A percentile compares a stretch with the other conserved stretches of the same genome.
These are phyloP conservation scores for Monosporascus sp. DNA, from an alignment of 2,329 filamentous ascomycete genomes.

Conservation along the genomic window DNA sequence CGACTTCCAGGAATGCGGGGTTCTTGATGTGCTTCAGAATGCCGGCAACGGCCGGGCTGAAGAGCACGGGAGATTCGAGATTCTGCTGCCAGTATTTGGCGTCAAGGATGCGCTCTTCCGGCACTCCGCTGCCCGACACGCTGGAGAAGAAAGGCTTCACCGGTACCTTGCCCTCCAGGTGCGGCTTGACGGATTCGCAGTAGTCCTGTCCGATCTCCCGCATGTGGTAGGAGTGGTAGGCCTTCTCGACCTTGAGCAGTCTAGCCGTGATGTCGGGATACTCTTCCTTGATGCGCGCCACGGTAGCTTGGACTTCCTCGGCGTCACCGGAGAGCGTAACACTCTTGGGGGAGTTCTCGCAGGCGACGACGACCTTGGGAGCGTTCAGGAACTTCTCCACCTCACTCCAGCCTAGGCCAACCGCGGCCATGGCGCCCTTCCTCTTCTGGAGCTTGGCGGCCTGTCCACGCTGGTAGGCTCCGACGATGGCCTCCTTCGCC, in stretches of 20 bases:
- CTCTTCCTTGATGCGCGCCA: slow-evolving; percentile 14
- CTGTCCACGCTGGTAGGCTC: slow-evolving; percentile 36
- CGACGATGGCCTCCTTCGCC: slow-evolving; percentile 29
- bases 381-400: slow-evolving; percentile 11
- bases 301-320: slow-evolving; percentile 9
- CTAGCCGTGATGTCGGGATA: slow-evolving; percentile 11
- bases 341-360: slow-evolving; percentile 19
- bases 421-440: slow-evolving; percentile 28
- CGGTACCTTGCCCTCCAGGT: slow-evolving; percentile 3
- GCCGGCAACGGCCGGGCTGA: slow-evolving; percentile 9
- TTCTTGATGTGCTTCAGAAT: slow-evolving; percentile 7
- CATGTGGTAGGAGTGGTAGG: slow-evolving; percentile 10
- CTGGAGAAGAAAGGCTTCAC: slow-evolving; percentile 18
- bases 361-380: slow-evolving; percentile 13
- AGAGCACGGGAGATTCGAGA: slow-evolving; percentile 4
- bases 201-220: slow-evolving; percentile 12
- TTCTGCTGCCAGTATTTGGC: slow-evolving; percentile 14
- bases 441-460: slow-evolving; percentile 15
- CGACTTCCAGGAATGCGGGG: slow-evolving; percentile 17
- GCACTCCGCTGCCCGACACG: slow-evolving; percentile 7
- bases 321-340: slow-evolving; percentile 19
- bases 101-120: slow-evolving; percentile 2
- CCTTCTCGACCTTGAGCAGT: slow-evolving; percentile 19
- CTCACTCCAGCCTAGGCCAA: slow-evolving; percentile 22
- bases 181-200: slow-evolving; percentile 2